Base-by-base conservation (phyloP, 2,329 filamentous ascomycete genomes). In the Ophiosphaerella narmari region DNA sequence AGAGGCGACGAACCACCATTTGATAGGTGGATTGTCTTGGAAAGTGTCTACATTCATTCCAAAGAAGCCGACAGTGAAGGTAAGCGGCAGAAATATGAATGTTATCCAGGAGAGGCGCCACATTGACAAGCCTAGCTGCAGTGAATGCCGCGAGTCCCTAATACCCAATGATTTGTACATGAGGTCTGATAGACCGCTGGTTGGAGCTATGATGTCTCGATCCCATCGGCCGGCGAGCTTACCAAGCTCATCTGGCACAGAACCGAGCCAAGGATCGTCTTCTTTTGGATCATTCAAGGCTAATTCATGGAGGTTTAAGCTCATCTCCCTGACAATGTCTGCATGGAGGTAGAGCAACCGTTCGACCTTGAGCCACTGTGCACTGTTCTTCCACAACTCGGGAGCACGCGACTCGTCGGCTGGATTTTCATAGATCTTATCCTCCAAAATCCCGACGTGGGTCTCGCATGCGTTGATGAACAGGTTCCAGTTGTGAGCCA, bases 21-120 rank as follows among this genome's bases (percentile, higher is more conserved):
- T 58, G 21, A 60, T 23, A 12, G 52, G 38, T 34, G 61, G 49
- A 44, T 62, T 46, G 23, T 55, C 36, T 24, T 40, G 41, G 47
- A 82, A 80, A 1, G 72, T 71, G 52, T 76, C 71, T 13, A 82
- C 79, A 56, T 82, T 81, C 79, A 81, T 81, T 36, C 77, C 78
- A 53, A 78, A 80, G 61, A 80, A 77, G 9, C 75, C 75, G 3
- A 71, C 72, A 12, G 79, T 73, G 54, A 80, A 81, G 1, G 79
- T 82, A 8, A 82, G 65, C 0, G 80, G 83, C 67, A 90, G 85
- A 64, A 90, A 79, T 69, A 93, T 92, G 68, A 92, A 89, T 43
- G 87, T 89, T 13, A 86, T 88, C 43, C 85, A 86, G 39, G 84
- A 82, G 13, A 86, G 80, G 18, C 86, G 71, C 78, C 73, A 78